phyloP scores from a whole-genome alignment of 169 alveolate species.

The Toxoplasma gondii region DNA sequence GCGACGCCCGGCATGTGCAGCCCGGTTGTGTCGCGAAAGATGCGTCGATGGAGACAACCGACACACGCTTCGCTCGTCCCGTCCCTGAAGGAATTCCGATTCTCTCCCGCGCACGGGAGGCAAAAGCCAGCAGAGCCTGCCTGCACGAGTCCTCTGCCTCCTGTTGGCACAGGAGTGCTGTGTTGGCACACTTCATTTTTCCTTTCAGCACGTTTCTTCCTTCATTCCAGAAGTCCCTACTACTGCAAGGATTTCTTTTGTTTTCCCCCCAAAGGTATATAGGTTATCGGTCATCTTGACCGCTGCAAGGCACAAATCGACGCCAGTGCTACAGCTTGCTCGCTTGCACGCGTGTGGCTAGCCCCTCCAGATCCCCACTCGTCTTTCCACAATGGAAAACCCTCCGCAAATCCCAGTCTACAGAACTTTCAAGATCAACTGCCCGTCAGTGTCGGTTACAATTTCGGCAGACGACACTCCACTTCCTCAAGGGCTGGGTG shows the following conservation, averaged over 20 bases:
- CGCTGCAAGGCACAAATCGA: too few relatives aligned
- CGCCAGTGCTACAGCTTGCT: background rate
- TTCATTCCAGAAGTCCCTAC: background rate
- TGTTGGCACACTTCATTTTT: too few relatives aligned
- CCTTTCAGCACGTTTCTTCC: background rate
- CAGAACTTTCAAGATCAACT: constrained; percentile 27
- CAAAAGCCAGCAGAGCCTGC: too few relatives aligned
- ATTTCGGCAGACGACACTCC: constrained; percentile 41
- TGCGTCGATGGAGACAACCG: too few relatives aligned
- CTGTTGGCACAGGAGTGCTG: too few relatives aligned
- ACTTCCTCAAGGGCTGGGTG: background rate
- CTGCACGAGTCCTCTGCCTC: too few relatives aligned
- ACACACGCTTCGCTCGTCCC: too few relatives aligned
- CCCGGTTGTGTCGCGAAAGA: too few relatives aligned
- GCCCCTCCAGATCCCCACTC: background rate
- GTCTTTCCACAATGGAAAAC: background rate
- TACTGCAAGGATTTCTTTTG: background rate
- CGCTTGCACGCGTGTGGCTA: background rate
- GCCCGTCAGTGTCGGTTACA: constrained; percentile 46
- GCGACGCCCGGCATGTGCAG: too few relatives aligned
- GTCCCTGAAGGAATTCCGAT: too few relatives aligned
- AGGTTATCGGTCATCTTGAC: too few relatives aligned
- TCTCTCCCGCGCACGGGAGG: too few relatives aligned
- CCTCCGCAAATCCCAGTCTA: background rate
- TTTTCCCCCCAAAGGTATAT: background rate